Base-by-base conservation (phyloP, 148 eudicot genomes). In the Cornus florida region DNA sequence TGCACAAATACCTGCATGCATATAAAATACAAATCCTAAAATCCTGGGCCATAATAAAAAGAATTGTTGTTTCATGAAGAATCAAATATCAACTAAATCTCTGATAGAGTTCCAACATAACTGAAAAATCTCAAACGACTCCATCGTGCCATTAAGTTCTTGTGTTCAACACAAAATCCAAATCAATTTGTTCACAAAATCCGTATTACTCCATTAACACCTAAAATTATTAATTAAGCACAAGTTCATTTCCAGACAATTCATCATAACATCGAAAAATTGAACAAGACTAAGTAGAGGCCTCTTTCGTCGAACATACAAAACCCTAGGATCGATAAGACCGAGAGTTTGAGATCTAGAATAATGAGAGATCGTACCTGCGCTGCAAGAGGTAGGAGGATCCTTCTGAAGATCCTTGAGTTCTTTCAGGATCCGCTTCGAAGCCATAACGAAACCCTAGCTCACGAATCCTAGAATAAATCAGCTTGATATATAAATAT, bases 321-420 rank as follows among this genome's bases (percentile, higher is more conserved):
- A 17, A 62, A 17, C 23, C 65, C 66, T 17, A 62, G 66, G 17
- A 62, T 17, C 24, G 23, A 20, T 17, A 62, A 62, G 66, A 62
- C 5, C 7, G 23, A 62, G 66, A 17, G 2, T 3, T 62, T n/a
- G 66, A 62, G 72, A 75, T 23, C 24, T 66, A 12, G 50, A 66
- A 22, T 16, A 32, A 64, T 19, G 66, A 74, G 19, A 7, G 62
- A 24, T 10, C 23, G n/a, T 80, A 86, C 89, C 89, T 60, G 85
- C 86, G 75, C 81, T 83, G 81, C 83, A 86, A 59, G 84, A 83
- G 73, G 89, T 79, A 17, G 84, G 84, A 73, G 84, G 83, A 86
- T 83, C 86, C 23, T 73, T 86, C 83, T 83, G 84, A 10, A 86
- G 81, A 86, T 81, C 86, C 83, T 83, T 86, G 48, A 83, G 62